Base-by-base conservation (phyloP, 208 protist genomes). In the Acanthamoeba castellanii region DNA sequence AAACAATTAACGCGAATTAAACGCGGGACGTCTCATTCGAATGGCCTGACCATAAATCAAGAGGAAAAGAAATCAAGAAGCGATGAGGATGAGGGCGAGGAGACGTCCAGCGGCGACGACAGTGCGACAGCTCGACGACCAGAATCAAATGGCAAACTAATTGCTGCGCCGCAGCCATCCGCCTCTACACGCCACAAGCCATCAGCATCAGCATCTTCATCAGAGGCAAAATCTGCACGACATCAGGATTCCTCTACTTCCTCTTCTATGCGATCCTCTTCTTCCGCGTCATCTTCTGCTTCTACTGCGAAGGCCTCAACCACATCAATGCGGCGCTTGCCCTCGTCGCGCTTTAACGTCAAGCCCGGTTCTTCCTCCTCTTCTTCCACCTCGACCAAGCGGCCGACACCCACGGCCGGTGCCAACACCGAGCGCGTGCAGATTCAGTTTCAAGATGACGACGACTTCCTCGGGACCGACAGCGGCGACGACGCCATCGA, bases 401-500 rank as follows among this genome's bases (percentile, higher is more conserved):
- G 20, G 30, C 37, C 32, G 34, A 34, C 72, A 27, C 78, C 37
- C 32, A 4, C 74, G 2, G 42, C 42, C 42, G 5, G n/a, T n/a
- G n/a, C n/a, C n/a, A n/a, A 37, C 5, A 11, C 47, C 5, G 78
- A 61, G 32, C 78, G 78, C 78, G 78, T 87, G 47, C 37, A 87
- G n/a, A 61, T 87, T 47, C 59, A 5, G 16, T 87, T 64, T 22
- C 22, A 61, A 20, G 78, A 87, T 20, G 78, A 87, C 78, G 78
- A 87, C 45, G 78, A 87, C 50, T 87, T 87, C 78, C 50, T 87
- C n/a, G 78, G 47, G 2, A 61, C 78, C n/a, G 20, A 42, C 84
- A 22, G 30, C 11, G 84, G 45, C 84, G 52, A 68, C 7, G 84
- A 70, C 7, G 57, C 4, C 34, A 42, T 34, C 7, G 6, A 32